phyloP scores from a whole-genome alignment of 1,284 basidiomycete species.

The Cutaneotrichosporon mucoides region DNA sequence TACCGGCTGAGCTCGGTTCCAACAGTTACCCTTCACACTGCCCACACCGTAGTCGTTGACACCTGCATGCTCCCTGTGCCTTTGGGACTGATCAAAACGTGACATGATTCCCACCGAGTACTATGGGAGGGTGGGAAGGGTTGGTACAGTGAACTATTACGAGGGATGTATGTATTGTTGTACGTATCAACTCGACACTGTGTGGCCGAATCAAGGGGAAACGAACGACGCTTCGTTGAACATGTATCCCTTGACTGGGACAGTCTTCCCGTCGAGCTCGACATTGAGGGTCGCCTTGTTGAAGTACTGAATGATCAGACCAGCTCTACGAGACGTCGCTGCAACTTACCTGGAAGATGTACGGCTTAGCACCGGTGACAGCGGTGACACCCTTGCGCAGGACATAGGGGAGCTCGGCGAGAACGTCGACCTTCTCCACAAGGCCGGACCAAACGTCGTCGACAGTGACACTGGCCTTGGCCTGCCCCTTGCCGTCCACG shows the following conservation, averaged over 20 bases:
- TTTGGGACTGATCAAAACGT: no score
- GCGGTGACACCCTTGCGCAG: constrained; percentile 53
- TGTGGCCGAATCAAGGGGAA: constrained; percentile 49
- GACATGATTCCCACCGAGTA: no score
- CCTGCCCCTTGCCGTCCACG: constrained; percentile 52
- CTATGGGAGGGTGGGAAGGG: no score
- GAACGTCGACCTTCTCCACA: constrained; percentile 93
- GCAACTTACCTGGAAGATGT: constrained; percentile 50
- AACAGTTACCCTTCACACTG: no score
- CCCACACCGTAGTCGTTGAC: no score
- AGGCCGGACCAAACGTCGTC: constrained; percentile 61
- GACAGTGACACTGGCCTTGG: constrained; percentile 58
- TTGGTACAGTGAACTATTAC: no score
- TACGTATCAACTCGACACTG: neutral
- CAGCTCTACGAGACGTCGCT: neutral
- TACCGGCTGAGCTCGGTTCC: no score
- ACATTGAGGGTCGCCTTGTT: constrained; percentile 70
- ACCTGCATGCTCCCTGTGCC: no score
- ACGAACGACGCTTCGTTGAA: constrained; percentile 93
- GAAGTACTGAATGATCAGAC: constrained; percentile 61
- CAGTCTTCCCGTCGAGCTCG: constrained; percentile 53
- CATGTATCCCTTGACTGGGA: constrained; percentile 61
- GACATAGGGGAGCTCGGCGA: constrained; percentile 92
- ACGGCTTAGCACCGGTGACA: constrained; percentile 53
- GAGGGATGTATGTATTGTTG: neutral